Percentiles rank a stretch among this genome's conserved stretches.
These are phyloP conservation scores for Clonostachys rhizophaga DNA, from an alignment of 2,329 filamentous ascomycete species.

Conservation along the genomic window DNA sequence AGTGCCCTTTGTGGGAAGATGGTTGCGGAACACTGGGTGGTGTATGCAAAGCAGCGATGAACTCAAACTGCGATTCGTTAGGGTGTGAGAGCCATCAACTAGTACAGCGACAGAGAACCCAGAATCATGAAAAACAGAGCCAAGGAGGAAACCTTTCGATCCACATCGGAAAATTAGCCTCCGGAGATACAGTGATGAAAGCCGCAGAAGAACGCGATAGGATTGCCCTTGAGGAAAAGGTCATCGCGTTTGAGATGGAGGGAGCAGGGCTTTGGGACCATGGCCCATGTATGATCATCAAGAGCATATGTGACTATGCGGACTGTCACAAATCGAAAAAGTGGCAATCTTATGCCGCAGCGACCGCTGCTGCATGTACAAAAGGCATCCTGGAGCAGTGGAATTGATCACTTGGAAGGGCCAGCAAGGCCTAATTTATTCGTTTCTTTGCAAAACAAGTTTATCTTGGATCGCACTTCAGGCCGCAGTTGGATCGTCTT, in stretches of 20 bases:
- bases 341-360: conserved; percentile 32
- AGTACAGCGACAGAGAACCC: background rate
- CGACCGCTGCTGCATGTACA: conserved; percentile 20
- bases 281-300: conserved; percentile 27
- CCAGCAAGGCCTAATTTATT: too few relatives aligned
- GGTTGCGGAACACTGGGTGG: background rate
- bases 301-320: conserved; percentile 27
- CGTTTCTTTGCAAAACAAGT: too few relatives aligned
- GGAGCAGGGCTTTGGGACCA: conserved; percentile 20
- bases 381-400: conserved; percentile 9
- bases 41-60: background rate
- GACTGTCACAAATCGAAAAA: conserved; percentile 12
- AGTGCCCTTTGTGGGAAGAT: background rate
- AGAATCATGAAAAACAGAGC: too few relatives aligned
- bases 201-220: background rate
- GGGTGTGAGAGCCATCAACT: background rate
- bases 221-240: conserved; percentile 11
- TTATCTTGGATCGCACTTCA: too few relatives aligned
- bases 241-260: conserved; percentile 22
- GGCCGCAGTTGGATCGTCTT: too few relatives aligned
- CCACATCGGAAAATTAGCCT: background rate
- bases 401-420: background rate
- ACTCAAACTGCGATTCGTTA: background rate
- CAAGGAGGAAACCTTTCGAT: background rate
- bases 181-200: background rate